Evolutionary conservation across 116 monocot species (phyloP).

Genomic region (Trichopus zeylanicus): DNA sequence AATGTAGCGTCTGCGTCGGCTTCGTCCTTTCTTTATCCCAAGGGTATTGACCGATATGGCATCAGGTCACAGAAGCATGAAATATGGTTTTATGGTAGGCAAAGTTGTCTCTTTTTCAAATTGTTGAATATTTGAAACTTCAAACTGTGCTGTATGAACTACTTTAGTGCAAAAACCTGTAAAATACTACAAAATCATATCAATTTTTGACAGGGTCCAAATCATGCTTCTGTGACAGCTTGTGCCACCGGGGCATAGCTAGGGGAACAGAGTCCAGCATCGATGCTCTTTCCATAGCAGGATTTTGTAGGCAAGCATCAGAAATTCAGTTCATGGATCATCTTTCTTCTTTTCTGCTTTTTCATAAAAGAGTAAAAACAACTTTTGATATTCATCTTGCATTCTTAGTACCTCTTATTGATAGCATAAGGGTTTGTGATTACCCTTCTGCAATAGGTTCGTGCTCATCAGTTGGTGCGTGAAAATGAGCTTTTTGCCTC

Average conservation of each 20-base stretch:
- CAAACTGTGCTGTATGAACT: background rate
- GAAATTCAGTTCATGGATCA: background rate
- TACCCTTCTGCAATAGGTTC: no score
- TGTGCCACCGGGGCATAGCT: constrained; percentile 97
- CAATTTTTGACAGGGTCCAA: constrained; percentile 63
- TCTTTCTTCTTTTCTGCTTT: background rate
- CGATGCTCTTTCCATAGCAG: constrained; percentile 92
- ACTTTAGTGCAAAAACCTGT: no score
- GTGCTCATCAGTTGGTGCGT: no score
- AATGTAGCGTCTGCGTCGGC: constrained; percentile 63
- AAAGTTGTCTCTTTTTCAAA: background rate
- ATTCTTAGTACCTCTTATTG: no score
- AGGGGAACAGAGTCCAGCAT: constrained; percentile 93
- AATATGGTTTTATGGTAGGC: constrained; percentile 90
- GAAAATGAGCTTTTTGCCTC: no score
- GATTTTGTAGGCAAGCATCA: constrained; percentile 72
- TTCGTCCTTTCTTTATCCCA: constrained; percentile 90
- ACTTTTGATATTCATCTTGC: background rate
- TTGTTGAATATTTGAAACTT: background rate
- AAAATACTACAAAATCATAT: background rate
- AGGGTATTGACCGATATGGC: constrained; percentile 96
- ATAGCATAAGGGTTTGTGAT: no score
- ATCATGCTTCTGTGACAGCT: constrained; percentile 94
- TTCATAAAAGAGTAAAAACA: no score
- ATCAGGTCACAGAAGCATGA: constrained; percentile 98